These are phyloP conservation scores for Pholiota molesta DNA, from an alignment of 768 basidiomycete species.

Conservation along the genomic window DNA sequence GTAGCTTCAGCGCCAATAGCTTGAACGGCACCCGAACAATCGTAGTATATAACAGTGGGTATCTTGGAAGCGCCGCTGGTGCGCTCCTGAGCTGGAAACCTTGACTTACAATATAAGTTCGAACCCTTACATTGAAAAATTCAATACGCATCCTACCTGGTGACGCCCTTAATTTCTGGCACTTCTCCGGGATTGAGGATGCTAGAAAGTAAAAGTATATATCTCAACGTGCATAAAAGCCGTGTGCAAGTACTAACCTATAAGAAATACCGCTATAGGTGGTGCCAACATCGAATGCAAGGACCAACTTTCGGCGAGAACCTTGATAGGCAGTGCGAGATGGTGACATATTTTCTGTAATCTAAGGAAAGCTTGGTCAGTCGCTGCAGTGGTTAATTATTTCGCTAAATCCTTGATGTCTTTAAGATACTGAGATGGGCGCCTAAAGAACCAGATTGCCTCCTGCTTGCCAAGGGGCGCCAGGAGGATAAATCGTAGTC, in stretches of 20 bases:
- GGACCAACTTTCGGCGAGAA: constrained; percentile 36
- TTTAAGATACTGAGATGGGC: neutral
- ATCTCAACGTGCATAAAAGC: neutral
- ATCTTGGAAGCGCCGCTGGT: constrained; percentile 49
- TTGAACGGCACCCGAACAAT: constrained; percentile 36
- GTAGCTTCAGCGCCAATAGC: constrained; percentile 52
- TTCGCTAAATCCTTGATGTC: neutral
- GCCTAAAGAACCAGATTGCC: neutral
- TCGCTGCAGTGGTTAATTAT: neutral
- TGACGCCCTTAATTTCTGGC: constrained; percentile 47
- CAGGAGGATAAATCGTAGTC: neutral
- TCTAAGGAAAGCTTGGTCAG: neutral
- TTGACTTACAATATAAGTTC: constrained; percentile 16
- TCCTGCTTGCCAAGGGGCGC: neutral
- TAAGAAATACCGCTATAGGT: constrained; percentile 44
- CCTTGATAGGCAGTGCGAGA: constrained; percentile 42
- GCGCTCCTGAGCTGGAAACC: constrained; percentile 50
- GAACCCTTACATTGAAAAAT: neutral
- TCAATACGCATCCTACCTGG: constrained; percentile 19
- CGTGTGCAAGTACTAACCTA: constrained; percentile 14
- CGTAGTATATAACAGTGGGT: constrained; percentile 45
- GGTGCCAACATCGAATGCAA: constrained; percentile 47
- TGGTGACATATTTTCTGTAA: neutral
- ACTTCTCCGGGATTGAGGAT: constrained; percentile 42
- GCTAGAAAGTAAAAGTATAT: constrained; percentile 21